These are phyloP conservation scores for Geotrichum restrictum DNA, from an alignment of 1,139 yeast genomes.

Conservation along the genomic window DNA sequence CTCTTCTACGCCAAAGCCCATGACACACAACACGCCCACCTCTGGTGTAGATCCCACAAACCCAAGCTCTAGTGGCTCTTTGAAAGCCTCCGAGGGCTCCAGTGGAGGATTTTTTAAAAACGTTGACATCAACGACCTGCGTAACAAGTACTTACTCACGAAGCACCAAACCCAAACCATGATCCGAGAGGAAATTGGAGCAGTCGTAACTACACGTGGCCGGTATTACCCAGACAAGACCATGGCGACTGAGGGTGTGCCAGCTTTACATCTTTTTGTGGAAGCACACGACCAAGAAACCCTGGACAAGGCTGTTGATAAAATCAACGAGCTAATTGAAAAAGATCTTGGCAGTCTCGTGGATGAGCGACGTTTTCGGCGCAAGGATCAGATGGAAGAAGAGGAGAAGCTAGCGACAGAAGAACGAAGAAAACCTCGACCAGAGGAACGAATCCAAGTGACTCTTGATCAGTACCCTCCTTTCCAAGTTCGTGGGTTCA, in stretches of 20 bases:
- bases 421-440: slow-evolving; percentile 21
- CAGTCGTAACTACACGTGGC: slow-evolving; percentile 38
- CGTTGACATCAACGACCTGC: slow-evolving; percentile 40
- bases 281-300: slow-evolving; percentile 34
- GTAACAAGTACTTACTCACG: slow-evolving; percentile 41
- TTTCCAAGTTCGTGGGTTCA: slow-evolving; percentile 34
- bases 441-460: slow-evolving; percentile 33
- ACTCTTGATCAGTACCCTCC: slow-evolving; percentile 28
- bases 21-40: not conserved
- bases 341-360: slow-evolving; percentile 37
- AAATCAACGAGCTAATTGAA: slow-evolving; percentile 35
- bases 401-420: slow-evolving; percentile 11
- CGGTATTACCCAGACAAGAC: slow-evolving; percentile 40
- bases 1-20: slow-evolving; percentile 9
- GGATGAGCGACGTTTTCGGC: slow-evolving; percentile 35
- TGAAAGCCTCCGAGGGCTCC: not conserved
- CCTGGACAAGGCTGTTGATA: slow-evolving; percentile 35
- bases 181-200: slow-evolving; percentile 36
- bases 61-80: not conserved
- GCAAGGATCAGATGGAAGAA: slow-evolving; percentile 23
- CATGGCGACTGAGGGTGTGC: slow-evolving; percentile 37
- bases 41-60: not conserved
- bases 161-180: slow-evolving; percentile 37
- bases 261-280: slow-evolving; percentile 38
- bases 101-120: slow-evolving; percentile 26